phyloP scores from a whole-genome alignment of 2,329 filamentous ascomycete genomes.

The Ophiostoma sp. region DNA sequence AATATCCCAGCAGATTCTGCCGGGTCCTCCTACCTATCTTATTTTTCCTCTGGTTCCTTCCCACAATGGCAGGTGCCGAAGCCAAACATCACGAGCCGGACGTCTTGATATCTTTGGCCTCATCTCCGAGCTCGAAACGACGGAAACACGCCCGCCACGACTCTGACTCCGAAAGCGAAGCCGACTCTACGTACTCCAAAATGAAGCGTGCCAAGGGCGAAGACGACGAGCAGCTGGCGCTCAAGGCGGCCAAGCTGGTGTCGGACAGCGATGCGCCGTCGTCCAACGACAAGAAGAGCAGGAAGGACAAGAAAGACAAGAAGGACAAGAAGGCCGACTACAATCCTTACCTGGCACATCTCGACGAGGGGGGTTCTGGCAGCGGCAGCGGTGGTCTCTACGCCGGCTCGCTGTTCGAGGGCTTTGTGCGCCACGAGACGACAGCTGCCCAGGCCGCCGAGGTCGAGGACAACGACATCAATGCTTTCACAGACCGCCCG shows the following conservation, averaged over 20 bases:
- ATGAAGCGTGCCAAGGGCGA: conserved; percentile 33
- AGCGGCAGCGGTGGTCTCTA: conserved; percentile 31
- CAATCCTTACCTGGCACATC: conserved; percentile 91
- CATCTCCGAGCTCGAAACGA: conserved; percentile 6
- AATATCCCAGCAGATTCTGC: conserved; percentile 16
- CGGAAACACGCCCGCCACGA: conserved; percentile 17
- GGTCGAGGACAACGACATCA: conserved; percentile 74
- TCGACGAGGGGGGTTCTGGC: conserved; percentile 46
- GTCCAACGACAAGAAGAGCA: not conserved
- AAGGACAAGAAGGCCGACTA: conserved; percentile 32
- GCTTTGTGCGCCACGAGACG: conserved; percentile 71
- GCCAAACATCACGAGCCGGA: conserved; percentile 5
- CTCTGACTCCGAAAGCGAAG: conserved; percentile 31
- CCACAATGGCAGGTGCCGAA: conserved; percentile 21
- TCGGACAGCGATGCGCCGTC: conserved; percentile 21
- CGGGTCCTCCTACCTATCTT: conserved; percentile 9
- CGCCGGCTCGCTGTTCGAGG: conserved; percentile 42
- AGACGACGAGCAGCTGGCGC: conserved; percentile 22
- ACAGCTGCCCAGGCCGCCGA: conserved; percentile 67
- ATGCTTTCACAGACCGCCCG: conserved; percentile 74
- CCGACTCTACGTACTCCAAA: conserved; percentile 27
- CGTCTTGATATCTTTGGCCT: not conserved
- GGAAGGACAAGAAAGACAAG: conserved; percentile 15
- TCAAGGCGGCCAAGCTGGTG: conserved; percentile 22
- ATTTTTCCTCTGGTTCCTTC: conserved; percentile 10